phyloP scores from a whole-genome alignment of 2,329 filamentous ascomycete species.

The Cladosporium halotolerans region DNA sequence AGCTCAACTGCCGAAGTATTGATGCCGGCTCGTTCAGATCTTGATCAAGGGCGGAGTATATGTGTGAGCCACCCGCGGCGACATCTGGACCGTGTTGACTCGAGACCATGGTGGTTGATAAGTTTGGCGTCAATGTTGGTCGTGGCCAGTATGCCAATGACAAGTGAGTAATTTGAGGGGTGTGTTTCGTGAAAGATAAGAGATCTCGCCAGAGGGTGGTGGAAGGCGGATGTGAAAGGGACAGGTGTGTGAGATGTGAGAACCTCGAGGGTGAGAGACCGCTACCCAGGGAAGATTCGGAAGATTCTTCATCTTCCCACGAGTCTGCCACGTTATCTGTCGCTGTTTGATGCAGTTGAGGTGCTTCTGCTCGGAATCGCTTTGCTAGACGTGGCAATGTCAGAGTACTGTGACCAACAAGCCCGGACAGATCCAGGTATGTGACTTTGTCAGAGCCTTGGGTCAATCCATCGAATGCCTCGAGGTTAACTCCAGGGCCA shows the following conservation, averaged over 20 bases:
- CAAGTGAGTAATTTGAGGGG: constrained; percentile 55
- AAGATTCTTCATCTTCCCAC: constrained; percentile 38
- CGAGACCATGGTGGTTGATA: constrained; percentile 40
- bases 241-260: constrained; percentile 50
- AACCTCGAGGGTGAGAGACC: constrained; percentile 37
- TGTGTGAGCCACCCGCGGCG: constrained; percentile 45
- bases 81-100: constrained; percentile 37
- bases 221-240: constrained; percentile 47
- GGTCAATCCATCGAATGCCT: constrained; percentile 48
- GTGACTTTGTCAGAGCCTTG: constrained; percentile 40
- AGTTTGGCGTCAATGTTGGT: constrained; percentile 52
- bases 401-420: constrained; percentile 42
- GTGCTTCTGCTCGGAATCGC: background rate
- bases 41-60: constrained; percentile 48
- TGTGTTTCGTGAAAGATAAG: constrained; percentile 45
- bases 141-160: constrained; percentile 58
- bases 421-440: constrained; percentile 48
- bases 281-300: constrained; percentile 19
- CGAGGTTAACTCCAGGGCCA: constrained; percentile 37
- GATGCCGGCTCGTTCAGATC: constrained; percentile 52
- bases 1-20: constrained; percentile 51
- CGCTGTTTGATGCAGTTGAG: constrained; percentile 26
- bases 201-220: constrained; percentile 51
- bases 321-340: constrained; percentile 34
- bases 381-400: constrained; percentile 45